Percentiles rank a stretch among this genome's conserved stretches.
phyloP scores from a whole-genome alignment of 2,329 filamentous ascomycete genomes.

The Colletotrichum abscissum region DNA sequence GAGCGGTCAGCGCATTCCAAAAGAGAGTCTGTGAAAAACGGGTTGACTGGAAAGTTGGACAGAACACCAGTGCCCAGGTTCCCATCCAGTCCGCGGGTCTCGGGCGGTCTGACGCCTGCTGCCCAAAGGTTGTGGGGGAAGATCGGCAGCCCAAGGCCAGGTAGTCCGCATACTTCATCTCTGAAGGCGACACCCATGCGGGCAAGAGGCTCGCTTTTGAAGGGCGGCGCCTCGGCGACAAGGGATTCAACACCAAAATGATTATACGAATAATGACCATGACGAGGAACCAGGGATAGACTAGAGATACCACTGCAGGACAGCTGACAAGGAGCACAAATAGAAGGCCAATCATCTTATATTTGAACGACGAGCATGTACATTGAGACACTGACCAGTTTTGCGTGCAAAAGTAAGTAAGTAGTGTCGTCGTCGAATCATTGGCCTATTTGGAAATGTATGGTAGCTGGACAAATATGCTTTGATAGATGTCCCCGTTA shows the following conservation, averaged over 20 bases:
- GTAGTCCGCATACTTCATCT: constrained; percentile 47
- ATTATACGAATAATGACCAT: constrained; percentile 12
- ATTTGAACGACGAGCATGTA: background rate
- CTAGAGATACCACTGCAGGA: background rate
- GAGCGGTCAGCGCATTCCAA: constrained; percentile 82
- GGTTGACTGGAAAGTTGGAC: constrained; percentile 69
- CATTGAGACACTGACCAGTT: background rate
- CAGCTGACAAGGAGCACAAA: background rate
- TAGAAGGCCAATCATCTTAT: no score
- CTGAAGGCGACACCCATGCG: constrained; percentile 50
- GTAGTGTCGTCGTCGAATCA: background rate
- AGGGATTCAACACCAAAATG: background rate
- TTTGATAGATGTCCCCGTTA: background rate
- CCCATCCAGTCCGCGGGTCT: constrained; percentile 71
- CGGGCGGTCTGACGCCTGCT: constrained; percentile 76
- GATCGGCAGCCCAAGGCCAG: constrained; percentile 60
- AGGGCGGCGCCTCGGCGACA: constrained; percentile 44
- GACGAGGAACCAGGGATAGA: background rate
- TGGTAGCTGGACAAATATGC: background rate
- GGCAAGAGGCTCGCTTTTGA: constrained; percentile 51
- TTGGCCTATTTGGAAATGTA: background rate
- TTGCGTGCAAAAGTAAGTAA: background rate
- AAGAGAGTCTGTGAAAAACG: constrained; percentile 68
- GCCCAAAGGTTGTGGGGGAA: constrained; percentile 75
- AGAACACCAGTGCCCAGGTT: constrained; percentile 76